Conservation (phyloP, 208 protist genomes). For the Leishmania tropica region DNA sequence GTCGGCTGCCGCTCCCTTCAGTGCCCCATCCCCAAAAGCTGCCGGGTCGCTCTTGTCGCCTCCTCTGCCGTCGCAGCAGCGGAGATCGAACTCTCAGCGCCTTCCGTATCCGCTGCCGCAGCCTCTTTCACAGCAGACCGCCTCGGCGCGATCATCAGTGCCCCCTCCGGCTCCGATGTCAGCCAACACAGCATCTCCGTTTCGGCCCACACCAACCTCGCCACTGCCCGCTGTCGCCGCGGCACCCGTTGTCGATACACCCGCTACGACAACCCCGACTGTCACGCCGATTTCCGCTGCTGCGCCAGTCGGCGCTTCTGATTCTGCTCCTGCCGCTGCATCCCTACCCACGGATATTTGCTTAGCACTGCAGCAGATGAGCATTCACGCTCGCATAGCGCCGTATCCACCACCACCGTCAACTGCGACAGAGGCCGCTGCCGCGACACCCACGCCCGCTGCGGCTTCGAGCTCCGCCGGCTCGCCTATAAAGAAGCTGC, state of each 20-base stretch:
- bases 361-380: constrained; percentile 16
- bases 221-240: neutral
- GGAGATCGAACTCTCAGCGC: neutral
- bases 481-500: neutral
- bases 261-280: neutral
- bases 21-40: neutral
- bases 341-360: constrained; percentile 9
- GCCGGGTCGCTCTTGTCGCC: neutral
- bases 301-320: neutral
- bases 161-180: neutral
- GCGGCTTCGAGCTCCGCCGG: neutral
- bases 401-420: neutral
- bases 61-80: neutral
- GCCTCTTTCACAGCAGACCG: constrained; percentile 3
- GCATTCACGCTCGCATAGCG: constrained; percentile 2
- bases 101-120: constrained; percentile 3
- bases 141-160: neutral
- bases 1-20: neutral
- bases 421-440: neutral
- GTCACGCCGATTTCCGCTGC: neutral
- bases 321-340: neutral
- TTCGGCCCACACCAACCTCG: neutral
- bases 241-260: neutral
- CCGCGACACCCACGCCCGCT: neutral
- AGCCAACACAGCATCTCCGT: neutral